These are phyloP conservation scores for Pilaira anomala DNA, from an alignment of 192 early-diverging fungal genomes.

Conservation along the genomic window DNA sequence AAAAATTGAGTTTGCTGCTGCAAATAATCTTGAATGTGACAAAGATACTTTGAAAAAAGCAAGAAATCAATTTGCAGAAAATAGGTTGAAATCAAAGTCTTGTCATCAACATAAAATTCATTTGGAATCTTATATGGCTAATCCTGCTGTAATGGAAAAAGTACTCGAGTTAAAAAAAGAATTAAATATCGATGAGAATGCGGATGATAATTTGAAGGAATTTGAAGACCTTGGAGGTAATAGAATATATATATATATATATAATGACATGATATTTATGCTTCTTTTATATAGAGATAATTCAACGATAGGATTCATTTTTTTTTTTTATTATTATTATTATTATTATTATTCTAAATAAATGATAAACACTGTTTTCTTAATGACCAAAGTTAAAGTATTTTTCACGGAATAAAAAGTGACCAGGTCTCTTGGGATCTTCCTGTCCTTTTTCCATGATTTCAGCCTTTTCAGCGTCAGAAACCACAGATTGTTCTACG, in stretches of 20 bases:
- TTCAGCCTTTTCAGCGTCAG: constrained; percentile 20
- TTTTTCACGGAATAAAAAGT: constrained; percentile 41
- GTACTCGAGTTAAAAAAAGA: neutral
- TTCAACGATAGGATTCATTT: no score
- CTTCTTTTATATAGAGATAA: no score
- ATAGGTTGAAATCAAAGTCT: neutral
- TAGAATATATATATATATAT: neutral
- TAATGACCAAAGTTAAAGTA: constrained; percentile 27
- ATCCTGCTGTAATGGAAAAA: constrained; percentile 3
- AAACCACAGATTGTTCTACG: constrained; percentile 9
- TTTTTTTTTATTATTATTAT: no score
- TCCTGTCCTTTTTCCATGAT: constrained; percentile 15
- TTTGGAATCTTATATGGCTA: constrained; percentile 12
- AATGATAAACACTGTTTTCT: neutral
- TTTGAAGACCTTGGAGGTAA: constrained; percentile 26
- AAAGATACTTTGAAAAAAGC: constrained; percentile 4
- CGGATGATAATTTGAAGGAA: constrained; percentile 1
- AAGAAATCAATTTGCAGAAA: neutral
- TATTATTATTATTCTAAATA: no score
- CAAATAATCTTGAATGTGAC: neutral
- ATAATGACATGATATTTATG: no score
- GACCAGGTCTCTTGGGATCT: constrained; percentile 31
- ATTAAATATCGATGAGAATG: neutral
- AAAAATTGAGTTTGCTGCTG: neutral
- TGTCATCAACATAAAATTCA: constrained; percentile 16